Evolutionary conservation across 2,329 filamentous ascomycete genomes (phyloP), one percentile per base, ranked within the genome.

Genomic region (Penicillium frequentans): DNA sequence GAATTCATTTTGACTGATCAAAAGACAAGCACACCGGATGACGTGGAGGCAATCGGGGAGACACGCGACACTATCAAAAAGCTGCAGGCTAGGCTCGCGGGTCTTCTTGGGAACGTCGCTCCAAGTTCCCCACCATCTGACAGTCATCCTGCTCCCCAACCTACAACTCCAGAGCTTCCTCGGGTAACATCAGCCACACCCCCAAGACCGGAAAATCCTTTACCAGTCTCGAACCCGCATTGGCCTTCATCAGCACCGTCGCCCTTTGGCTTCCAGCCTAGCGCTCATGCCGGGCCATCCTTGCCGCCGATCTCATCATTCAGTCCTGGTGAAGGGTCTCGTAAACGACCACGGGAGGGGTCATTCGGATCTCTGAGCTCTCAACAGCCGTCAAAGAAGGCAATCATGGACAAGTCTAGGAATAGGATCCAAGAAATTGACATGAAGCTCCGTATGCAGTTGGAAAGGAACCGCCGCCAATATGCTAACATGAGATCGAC

Each of bases 1-100:
- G 59, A 67, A 47, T 67, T 68, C 24, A 70, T 75, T 33, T 55
- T 71, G 5, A 58, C 70, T 42, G 72, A 71, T 37, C 60, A 73
- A 35, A 52, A 68, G 5, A 61, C 66, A 29, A 57, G 61, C 37
- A 63, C 64, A 16, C 68, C 70, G 2, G 59, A 61, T 49, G 68
- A 64, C 29, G 66, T 61, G 44, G 64, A 68, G 31, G 66, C 56
- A 24, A 58, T 58, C 27, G 56, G 64, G 39, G 72, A 74, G 29
- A 64, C 70, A n/a, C 19, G 63, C 16, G 59, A 65, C 5, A 59
- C 49, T 19, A 69, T 73, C 44, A 59, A 58, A 55, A 44, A 54
- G 7, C 52, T 73, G 21, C 56, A 73, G 60, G 46, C 56, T 44
- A 61, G 63, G 47, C 56, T 74, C 21, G 11, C n/a, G 11, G 19